Evolutionary conservation across 2,329 filamentous ascomycete genomes (phyloP).

Genomic region (Scleromitrula shiraiana): DNA sequence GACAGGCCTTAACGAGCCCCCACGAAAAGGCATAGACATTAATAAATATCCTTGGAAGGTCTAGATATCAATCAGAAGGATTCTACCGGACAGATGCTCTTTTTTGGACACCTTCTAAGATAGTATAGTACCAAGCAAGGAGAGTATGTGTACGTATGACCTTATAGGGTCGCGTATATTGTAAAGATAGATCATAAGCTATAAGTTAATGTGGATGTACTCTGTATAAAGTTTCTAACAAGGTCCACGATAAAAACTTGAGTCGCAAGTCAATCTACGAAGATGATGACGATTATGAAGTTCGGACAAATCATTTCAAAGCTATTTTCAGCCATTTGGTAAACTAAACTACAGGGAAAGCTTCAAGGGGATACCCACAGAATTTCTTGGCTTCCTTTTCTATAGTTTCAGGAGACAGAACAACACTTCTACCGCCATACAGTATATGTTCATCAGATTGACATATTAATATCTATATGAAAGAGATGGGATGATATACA

Average conservation of each 20-base stretch:
- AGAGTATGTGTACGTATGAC: background rate
- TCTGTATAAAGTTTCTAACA: background rate
- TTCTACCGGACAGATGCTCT: background rate
- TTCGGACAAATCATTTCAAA: background rate
- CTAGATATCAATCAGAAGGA: background rate
- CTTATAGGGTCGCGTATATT: background rate
- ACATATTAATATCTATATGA: too few relatives aligned
- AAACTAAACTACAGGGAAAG: background rate
- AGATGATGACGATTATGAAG: background rate
- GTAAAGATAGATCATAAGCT: background rate
- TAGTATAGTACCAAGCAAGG: conserved; percentile 2
- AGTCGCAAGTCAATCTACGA: background rate
- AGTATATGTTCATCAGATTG: too few relatives aligned
- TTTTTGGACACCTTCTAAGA: conserved; percentile 10
- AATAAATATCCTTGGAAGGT: conserved; percentile 6
- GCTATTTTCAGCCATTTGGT: background rate
- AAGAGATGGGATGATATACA: too few relatives aligned
- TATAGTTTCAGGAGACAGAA: too few relatives aligned
- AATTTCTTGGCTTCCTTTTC: too few relatives aligned
- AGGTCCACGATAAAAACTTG: background rate
- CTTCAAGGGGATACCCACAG: background rate
- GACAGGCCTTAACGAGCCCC: conserved; percentile 25
- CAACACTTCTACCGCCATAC: too few relatives aligned
- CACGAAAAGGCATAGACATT: conserved; percentile 24
- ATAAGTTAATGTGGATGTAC: conserved; percentile 3